Conservation (phyloP, 148 eudicot genomes). For the Bassia scoparia region DNA sequence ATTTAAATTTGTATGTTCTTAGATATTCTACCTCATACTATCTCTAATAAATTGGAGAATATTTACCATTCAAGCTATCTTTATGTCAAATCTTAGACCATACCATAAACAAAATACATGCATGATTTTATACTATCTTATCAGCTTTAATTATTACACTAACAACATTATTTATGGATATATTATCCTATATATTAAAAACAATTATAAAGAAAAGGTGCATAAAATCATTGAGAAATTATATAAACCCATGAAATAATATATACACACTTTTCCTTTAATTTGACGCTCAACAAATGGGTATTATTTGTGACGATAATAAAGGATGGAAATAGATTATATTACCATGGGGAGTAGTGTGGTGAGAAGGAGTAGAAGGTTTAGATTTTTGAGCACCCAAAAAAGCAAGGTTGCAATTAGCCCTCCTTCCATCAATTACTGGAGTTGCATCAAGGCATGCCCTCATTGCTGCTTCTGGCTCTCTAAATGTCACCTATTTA, state of each 20-base stretch:
- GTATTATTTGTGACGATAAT: no score
- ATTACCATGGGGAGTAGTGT: conserved; percentile 22
- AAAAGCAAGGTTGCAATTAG: conserved; percentile 52
- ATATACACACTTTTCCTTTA: no score
- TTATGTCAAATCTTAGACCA: conserved; percentile 7
- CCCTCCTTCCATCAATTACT: conserved; percentile 52
- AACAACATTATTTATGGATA: no score
- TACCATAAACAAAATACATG: background rate
- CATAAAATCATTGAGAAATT: background rate
- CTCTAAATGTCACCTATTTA: conserved; percentile 43
- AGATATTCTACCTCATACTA: conserved; percentile 5
- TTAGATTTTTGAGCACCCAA: conserved; percentile 39
- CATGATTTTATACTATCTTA: background rate
- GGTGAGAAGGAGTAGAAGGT: conserved; percentile 27
- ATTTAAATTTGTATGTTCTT: background rate
- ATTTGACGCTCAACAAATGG: no score
- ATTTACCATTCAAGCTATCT: conserved; percentile 1
- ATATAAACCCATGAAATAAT: no score
- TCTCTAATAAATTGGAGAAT: background rate
- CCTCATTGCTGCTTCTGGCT: conserved; percentile 47
- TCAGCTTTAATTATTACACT: background rate
- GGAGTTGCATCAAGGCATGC: conserved; percentile 49
- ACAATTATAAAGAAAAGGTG: background rate
- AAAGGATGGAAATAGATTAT: background rate
- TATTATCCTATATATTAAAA: no score